A percentile compares a stretch with the other conserved stretches of the same genome.
Conservation (phyloP, 2,329 filamentous ascomycete species). For the Talaromyces verruculosus region DNA sequence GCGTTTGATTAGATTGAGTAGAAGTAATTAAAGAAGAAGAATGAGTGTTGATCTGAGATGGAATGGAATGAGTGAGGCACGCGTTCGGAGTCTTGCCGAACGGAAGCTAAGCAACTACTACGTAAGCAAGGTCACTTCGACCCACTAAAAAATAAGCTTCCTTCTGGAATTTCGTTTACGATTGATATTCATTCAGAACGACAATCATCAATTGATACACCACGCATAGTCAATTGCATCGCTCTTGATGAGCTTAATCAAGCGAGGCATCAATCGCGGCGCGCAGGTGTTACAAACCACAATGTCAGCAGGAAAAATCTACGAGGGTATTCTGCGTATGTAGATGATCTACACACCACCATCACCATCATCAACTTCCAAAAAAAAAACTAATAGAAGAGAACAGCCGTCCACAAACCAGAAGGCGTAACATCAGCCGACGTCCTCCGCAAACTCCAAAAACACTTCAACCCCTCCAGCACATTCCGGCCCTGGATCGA, state of each 20-base stretch:
- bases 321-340: slow-evolving; percentile 64
- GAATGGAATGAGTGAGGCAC: slow-evolving; percentile 11
- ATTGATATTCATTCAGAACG: neutral
- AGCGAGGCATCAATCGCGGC: slow-evolving; percentile 25
- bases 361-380: neutral
- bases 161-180: neutral
- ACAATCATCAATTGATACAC: neutral
- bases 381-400: neutral
- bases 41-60: neutral
- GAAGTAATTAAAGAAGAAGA: neutral
- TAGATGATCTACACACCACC: neutral
- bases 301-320: slow-evolving; percentile 50
- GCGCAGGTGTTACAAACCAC: slow-evolving; percentile 33
- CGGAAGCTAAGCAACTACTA: too few species aligned
- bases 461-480: slow-evolving; percentile 75
- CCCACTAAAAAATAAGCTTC: slow-evolving; percentile 5
- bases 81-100: slow-evolving; percentile 12
- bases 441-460: slow-evolving; percentile 83
- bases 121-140: neutral
- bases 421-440: slow-evolving; percentile 83
- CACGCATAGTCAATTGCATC: neutral
- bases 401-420: slow-evolving; percentile 86
- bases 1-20: too few species aligned
- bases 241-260: slow-evolving; percentile 32
- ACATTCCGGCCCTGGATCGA: slow-evolving; percentile 78